Evolutionary conservation across 306 rosid species (phyloP).

Genomic region (Fagus sylvatica): DNA sequence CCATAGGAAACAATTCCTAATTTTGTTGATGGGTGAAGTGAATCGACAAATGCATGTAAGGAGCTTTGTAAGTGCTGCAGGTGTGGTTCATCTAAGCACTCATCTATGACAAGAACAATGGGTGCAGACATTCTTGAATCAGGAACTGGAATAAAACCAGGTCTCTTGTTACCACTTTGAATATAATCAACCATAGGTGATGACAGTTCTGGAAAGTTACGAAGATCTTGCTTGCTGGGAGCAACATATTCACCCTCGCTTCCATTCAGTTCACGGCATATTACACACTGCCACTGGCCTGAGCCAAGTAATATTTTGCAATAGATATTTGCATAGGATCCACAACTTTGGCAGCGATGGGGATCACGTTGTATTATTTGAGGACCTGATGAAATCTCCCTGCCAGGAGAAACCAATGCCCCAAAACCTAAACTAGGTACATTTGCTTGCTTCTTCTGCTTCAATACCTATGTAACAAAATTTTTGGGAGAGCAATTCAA

Average conservation of each 20-base stretch:
- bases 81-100: constrained; percentile 92
- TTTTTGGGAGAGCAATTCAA: constrained; percentile 11
- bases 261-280: constrained; percentile 79
- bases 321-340: constrained; percentile 85
- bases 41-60: constrained; percentile 93
- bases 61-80: constrained; percentile 89
- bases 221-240: constrained; percentile 72
- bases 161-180: constrained; percentile 89
- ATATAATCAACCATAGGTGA: constrained; percentile 84
- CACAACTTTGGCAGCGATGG: constrained; percentile 93
- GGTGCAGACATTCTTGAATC: constrained; percentile 95
- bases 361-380: constrained; percentile 89
- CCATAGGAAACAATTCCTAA: constrained; percentile 86
- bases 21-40: constrained; percentile 81
- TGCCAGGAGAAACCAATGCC: constrained; percentile 91
- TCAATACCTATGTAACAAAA: constrained; percentile 60
- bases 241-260: constrained; percentile 88
- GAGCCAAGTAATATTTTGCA: constrained; percentile 88
- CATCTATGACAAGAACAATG: constrained; percentile 86
- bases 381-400: constrained; percentile 75
- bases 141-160: constrained; percentile 90
- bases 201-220: constrained; percentile 81
- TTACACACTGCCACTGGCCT: constrained; percentile 99
- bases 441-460: constrained; percentile 85
- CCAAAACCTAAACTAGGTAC: constrained; percentile 98